Percentiles rank a stretch among this genome's conserved stretches.
Conservation (phyloP, 805 yeast species). For the Saccharomycopsis oosterbeekiorum region DNA sequence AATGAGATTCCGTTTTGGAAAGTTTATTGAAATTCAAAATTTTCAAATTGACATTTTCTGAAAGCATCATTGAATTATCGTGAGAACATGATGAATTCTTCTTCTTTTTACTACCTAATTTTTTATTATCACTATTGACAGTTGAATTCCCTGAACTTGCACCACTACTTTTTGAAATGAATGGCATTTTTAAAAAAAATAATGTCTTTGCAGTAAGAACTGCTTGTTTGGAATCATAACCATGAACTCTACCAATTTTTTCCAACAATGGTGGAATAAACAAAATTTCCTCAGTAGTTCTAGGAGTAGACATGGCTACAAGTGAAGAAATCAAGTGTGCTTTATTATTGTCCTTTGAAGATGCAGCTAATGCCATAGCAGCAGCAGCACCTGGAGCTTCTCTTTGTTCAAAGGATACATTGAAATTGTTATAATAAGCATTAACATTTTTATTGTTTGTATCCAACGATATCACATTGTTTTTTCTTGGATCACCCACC, state of each 20-base stretch:
- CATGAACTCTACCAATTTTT: constrained; percentile 58
- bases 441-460: constrained; percentile 3
- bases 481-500: constrained; percentile 22
- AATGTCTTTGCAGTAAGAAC: constrained; percentile 59
- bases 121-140: not conserved
- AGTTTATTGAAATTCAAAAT: constrained; percentile 31
- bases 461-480: constrained; percentile 21
- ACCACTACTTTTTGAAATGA: constrained; percentile 23
- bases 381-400: constrained; percentile 77
- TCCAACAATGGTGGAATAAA: constrained; percentile 66
- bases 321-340: constrained; percentile 41
- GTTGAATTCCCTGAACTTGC: not conserved
- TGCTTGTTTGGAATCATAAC: constrained; percentile 64
- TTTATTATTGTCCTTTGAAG: constrained; percentile 13
- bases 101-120: not conserved
- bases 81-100: constrained; percentile 13
- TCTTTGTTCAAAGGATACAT: constrained; percentile 46
- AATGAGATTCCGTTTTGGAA: constrained; percentile 32
- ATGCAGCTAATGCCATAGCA: constrained; percentile 35
- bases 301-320: constrained; percentile 65
- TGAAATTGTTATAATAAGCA: constrained; percentile 18
- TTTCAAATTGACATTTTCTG: constrained; percentile 25
- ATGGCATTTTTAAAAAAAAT: constrained; percentile 53
- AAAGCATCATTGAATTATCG: constrained; percentile 24
- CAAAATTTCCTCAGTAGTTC: constrained; percentile 70